Conservation (phyloP, 352 stramenopile species). For the Blastocystis sp. region DNA sequence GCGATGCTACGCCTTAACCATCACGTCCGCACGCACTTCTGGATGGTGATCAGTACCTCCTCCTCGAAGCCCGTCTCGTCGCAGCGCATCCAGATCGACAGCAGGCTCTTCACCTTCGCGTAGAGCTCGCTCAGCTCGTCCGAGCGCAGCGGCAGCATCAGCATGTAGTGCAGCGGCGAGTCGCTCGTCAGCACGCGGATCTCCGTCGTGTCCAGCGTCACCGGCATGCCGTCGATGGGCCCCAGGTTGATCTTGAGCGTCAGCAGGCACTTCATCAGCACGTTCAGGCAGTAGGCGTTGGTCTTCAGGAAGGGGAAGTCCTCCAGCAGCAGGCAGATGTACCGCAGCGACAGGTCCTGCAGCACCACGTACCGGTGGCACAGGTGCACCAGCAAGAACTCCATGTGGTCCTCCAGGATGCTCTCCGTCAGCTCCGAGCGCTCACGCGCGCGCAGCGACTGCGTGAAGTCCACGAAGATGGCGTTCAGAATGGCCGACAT, state of each 20-base stretch:
- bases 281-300: conserved; percentile 64
- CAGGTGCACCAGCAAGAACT: conserved; percentile 44
- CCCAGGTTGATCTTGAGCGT: conserved; percentile 65
- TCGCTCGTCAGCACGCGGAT: conserved; percentile 19
- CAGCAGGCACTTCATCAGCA: conserved; percentile 62
- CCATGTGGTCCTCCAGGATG: conserved; percentile 64
- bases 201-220: conserved; percentile 33
- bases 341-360: conserved; percentile 43
- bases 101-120: conserved; percentile 38
- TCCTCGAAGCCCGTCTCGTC: conserved; percentile 23
- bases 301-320: conserved; percentile 49
- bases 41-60: conserved; percentile 50
- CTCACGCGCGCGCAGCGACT: not conserved
- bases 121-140: conserved; percentile 31
- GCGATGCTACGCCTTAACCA: conserved; percentile 30
- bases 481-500: conserved; percentile 51
- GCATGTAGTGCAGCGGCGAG: conserved; percentile 44
- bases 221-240: conserved; percentile 21
- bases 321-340: conserved; percentile 46
- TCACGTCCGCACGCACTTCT: not conserved
- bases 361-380: conserved; percentile 43
- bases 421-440: conserved; percentile 12
- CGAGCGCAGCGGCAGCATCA: conserved; percentile 42
- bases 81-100: conserved; percentile 25
- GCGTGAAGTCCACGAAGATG: conserved; percentile 48